Percentiles rank a stretch among this genome's conserved stretches.
These are phyloP conservation scores for Yarrowia porcina DNA, from an alignment of 805 yeast species.

Conservation along the genomic window DNA sequence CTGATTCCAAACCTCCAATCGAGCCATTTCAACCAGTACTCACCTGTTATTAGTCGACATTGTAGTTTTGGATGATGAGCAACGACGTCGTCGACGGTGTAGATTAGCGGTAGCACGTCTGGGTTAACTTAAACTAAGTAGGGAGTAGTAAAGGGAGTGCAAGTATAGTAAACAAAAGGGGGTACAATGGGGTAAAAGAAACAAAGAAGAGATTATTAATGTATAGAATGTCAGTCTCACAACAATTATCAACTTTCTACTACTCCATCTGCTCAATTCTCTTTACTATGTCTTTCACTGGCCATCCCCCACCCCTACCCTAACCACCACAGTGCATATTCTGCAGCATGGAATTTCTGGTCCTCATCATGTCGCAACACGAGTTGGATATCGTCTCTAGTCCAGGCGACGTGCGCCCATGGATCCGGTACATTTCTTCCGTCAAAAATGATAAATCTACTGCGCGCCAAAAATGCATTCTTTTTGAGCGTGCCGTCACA, in stretches of 20 bases:
- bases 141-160: background rate
- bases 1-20: background rate
- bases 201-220: too few relatives aligned
- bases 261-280: background rate
- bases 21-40: background rate
- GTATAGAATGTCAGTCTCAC: too few relatives aligned
- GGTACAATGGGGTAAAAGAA: too few relatives aligned
- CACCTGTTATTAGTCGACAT: conserved; percentile 24
- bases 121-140: conserved; percentile 6
- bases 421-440: conserved; percentile 41
- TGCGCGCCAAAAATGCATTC: conserved; percentile 35
- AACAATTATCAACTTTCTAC: too few relatives aligned
- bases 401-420: conserved; percentile 40
- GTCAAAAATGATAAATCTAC: background rate
- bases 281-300: too few relatives aligned
- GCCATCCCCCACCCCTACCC: background rate
- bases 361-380: conserved; percentile 36
- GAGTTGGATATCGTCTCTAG: conserved; percentile 46
- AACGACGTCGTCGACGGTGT: conserved; percentile 23
- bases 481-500: conserved; percentile 52
- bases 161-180: too few relatives aligned
- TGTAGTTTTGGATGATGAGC: conserved; percentile 3
- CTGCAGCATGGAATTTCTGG: conserved; percentile 25
- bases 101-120: conserved; percentile 21
- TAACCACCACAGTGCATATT: conserved; percentile 20